Evolutionary conservation across 2,329 filamentous ascomycete species (phyloP).

Genomic region (Aspergillus chevalieri): DNA sequence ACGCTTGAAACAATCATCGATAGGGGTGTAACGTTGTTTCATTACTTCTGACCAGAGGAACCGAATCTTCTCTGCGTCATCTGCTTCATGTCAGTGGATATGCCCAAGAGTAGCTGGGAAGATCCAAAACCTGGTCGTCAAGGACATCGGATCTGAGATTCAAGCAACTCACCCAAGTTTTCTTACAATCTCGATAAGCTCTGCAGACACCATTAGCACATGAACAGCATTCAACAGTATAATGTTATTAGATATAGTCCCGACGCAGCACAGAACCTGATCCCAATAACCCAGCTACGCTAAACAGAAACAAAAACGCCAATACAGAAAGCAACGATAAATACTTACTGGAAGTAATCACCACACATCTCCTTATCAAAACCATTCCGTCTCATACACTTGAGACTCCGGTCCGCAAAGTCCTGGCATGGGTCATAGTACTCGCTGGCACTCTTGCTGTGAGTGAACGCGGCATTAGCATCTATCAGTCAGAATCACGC

Average conservation of each 20-base stretch:
- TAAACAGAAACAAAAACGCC: not conserved
- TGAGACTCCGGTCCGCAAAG: slow-evolving; percentile 75
- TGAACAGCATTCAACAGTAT: not conserved
- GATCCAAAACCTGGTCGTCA: not conserved
- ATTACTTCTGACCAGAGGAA: not conserved
- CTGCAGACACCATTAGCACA: slow-evolving; percentile 39
- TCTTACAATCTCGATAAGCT: slow-evolving; percentile 91
- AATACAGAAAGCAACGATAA: not conserved
- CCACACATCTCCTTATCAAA: slow-evolving; percentile 84
- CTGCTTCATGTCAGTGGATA: slow-evolving; percentile 6
- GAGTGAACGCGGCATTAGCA: not conserved
- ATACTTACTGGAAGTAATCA: slow-evolving; percentile 86
- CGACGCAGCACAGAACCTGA: not conserved
- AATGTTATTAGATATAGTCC: not conserved
- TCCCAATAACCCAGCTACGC: not conserved
- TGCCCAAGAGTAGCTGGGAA: not conserved
- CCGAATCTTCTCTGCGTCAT: slow-evolving; percentile 25
- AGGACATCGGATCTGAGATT: not conserved
- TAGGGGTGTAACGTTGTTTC: not conserved
- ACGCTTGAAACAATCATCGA: not conserved
- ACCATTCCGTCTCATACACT: slow-evolving; percentile 80
- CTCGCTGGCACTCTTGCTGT: slow-evolving; percentile 78
- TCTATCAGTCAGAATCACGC: not conserved
- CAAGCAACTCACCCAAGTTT: slow-evolving; percentile 70
- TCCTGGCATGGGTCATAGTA: slow-evolving; percentile 96